Evolutionary conservation across 2,329 filamentous ascomycete species (phyloP).

Genomic region (Alternaria sp.): DNA sequence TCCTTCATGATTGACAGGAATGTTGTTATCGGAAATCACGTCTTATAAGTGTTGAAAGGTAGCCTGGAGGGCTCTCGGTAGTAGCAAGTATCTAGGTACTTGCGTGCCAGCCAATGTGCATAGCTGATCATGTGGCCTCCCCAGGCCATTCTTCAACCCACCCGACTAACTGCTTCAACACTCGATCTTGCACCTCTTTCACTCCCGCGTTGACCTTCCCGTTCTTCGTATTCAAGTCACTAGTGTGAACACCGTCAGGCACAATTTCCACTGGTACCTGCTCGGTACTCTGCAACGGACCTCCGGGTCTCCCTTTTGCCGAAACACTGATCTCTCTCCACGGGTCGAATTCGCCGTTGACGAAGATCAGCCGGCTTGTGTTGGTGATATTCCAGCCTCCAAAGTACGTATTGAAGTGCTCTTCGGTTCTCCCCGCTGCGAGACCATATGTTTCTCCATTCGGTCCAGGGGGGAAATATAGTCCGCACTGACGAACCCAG

Average conservation of each 20-base stretch:
- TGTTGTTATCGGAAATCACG: background rate
- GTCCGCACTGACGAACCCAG: background rate
- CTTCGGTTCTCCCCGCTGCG: background rate
- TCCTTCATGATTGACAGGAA: background rate
- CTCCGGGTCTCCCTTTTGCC: background rate
- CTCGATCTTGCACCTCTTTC: background rate
- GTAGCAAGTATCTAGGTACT: no score
- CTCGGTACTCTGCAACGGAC: background rate
- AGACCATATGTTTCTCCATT: background rate
- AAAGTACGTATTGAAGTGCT: background rate
- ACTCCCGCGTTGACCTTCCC: background rate
- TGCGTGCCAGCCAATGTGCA: no score
- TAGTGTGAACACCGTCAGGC: background rate
- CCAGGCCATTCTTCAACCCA: background rate
- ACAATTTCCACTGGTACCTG: background rate
- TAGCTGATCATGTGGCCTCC: no score
- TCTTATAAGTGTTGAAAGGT: background rate
- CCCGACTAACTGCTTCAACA: background rate
- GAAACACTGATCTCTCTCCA: background rate
- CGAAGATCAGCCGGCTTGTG: background rate
- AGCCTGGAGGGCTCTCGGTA: background rate
- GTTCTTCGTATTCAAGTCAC: background rate
- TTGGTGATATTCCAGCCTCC: background rate
- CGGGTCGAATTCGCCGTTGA: background rate
- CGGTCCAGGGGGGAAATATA: background rate